Percentiles rank a stretch among this genome's conserved stretches.
Evolutionary conservation across 2,329 filamentous ascomycete genomes (phyloP).

Genomic region (Sporothrix euskadiensis): DNA sequence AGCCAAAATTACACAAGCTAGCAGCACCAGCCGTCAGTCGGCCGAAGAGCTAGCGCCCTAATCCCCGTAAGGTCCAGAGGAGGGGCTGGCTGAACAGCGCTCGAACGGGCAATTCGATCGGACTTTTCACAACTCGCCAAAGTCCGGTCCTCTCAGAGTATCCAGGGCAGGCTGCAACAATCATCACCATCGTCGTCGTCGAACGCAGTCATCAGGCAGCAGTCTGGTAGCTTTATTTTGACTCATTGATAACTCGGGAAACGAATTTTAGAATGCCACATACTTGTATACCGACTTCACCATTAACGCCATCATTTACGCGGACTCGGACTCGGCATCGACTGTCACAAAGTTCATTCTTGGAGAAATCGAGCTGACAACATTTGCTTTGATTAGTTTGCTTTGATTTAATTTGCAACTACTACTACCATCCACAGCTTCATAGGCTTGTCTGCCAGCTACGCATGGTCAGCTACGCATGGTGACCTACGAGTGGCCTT

Average conservation of each 20-base stretch:
- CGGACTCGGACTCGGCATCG: background rate
- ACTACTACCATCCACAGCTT: too few relatives aligned
- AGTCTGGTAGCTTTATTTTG: background rate
- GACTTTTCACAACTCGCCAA: background rate
- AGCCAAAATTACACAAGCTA: background rate
- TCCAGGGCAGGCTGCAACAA: background rate
- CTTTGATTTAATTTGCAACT: too few relatives aligned
- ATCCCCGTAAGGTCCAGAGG: conserved; percentile 1
- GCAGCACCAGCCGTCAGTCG: background rate
- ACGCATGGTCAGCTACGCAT: background rate
- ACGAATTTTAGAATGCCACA: too few relatives aligned
- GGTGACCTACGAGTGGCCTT: conserved; percentile 37
- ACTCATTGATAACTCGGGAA: background rate
- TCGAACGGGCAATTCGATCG: background rate
- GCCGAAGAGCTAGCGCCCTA: background rate
- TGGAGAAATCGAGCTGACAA: too few relatives aligned
- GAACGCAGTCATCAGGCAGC: background rate
- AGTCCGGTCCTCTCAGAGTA: background rate
- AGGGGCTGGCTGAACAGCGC: background rate
- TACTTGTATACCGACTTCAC: too few relatives aligned
- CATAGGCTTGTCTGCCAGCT: background rate
- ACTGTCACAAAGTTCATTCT: background rate
- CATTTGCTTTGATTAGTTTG: too few relatives aligned
- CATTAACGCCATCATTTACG: too few relatives aligned
- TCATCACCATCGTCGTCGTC: background rate